phyloP scores from a whole-genome alignment of 805 yeast genomes.

The Teunomyces atbi region DNA sequence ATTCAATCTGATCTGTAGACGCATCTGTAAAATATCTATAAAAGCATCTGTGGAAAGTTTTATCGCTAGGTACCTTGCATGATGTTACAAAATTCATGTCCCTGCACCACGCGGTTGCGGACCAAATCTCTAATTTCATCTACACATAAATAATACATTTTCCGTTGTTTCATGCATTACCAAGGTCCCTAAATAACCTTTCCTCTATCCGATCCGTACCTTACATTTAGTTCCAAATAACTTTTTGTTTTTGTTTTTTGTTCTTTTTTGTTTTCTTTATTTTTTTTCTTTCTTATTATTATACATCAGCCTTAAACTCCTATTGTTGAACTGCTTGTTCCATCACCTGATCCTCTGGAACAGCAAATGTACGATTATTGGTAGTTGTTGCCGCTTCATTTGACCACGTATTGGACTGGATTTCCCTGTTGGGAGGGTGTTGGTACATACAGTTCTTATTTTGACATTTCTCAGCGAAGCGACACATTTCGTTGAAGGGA shows the following conservation, averaged over 20 bases:
- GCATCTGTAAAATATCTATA: too few relatives aligned
- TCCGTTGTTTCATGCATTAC: not conserved
- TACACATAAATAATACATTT: not conserved
- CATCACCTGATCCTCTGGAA: constrained; percentile 69
- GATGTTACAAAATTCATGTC: too few relatives aligned
- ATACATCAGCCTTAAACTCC: constrained; percentile 5
- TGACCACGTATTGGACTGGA: constrained; percentile 36
- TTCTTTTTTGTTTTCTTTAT: constrained; percentile 7
- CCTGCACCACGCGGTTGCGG: not conserved
- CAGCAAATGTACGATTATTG: constrained; percentile 70
- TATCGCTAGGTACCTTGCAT: too few relatives aligned
- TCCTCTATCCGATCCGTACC: not conserved
- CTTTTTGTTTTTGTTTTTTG: constrained; percentile 8
- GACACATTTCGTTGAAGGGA: constrained; percentile 77
- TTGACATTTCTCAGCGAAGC: constrained; percentile 72
- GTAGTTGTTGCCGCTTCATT: constrained; percentile 38
- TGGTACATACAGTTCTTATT: constrained; percentile 68
- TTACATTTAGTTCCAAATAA: not conserved
- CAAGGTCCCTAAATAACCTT: not conserved
- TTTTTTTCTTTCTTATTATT: not conserved
- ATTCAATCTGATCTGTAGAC: not conserved
- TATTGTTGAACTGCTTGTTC: constrained; percentile 39
- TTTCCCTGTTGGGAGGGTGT: constrained; percentile 76
- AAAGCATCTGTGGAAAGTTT: too few relatives aligned
- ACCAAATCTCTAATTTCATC: not conserved